Evolutionary conservation across 345 rosid genomes (phyloP), one percentile per base, ranked within the genome.

Genomic region (Pugionium dolabratum): DNA sequence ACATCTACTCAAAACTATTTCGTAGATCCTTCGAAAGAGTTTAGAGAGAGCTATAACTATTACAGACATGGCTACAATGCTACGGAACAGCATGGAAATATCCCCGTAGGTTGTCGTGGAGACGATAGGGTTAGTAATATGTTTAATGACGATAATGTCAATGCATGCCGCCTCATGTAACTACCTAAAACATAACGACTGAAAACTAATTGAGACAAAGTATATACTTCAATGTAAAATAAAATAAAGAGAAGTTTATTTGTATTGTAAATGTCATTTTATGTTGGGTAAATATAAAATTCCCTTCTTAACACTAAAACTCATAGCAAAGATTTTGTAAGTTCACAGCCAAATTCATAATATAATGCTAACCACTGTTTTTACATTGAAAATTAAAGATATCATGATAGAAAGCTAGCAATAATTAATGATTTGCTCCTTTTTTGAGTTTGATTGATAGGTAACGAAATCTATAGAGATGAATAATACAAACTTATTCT

Each of bases 51-150:
- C 30, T 92, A 89, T 78, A 89, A 89, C 71, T 89, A 87, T 74
- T 87, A 86, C 66, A 63, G 81, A 43, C 97, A 89, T 46, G 98
- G 97, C 49, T 93, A 93, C 73, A 92, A 89, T 54, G 51, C 76
- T 6, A 77, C 82, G 0, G 88, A 86, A 4, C 76, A 78, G 62
- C 96, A 82, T 55, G 98, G 98, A 31, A 80, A 66, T 67, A 80
- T 89, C 7, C 97, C 85, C 0, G 79, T 81, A 10, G 82, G 84
- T 57, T 81, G 58, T 29, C 85, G 97, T 4, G 97, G 97, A 59
- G 97, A 92, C 41, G 97, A 92, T 79, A 83, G 76, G 51, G 95
- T 92, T 74, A 89, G 98, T 78, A 89, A 92, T 83, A 46, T 92
- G 86, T 92, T 89, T 76, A 92, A 84, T 65, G 97, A 92, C 42